Evolutionary conservation across 176 grass and related monocot genomes (phyloP).

Genomic region (Zizania latifolia): DNA sequence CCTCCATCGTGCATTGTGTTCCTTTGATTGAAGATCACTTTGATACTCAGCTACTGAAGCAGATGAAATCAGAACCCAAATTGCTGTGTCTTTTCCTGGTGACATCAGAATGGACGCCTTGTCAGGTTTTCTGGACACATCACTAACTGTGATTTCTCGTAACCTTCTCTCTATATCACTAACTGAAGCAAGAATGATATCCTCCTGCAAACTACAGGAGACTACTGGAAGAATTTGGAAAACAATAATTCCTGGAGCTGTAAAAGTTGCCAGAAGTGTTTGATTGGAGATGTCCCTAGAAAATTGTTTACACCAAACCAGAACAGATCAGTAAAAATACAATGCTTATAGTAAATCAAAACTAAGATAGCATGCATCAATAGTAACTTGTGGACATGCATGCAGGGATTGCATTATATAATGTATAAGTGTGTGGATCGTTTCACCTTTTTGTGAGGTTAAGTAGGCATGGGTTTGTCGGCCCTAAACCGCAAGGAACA

Average conservation of each 20-base stretch:
- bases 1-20: slow-evolving; percentile 55
- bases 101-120: slow-evolving; percentile 19
- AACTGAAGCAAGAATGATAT: slow-evolving; percentile 34
- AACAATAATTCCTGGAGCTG: slow-evolving; percentile 46
- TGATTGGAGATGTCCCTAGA: slow-evolving; percentile 30
- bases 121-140: slow-evolving; percentile 18
- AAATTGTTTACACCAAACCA: slow-evolving; percentile 22
- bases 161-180: slow-evolving; percentile 40
- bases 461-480: no score
- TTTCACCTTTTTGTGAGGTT: background rate
- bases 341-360: slow-evolving; percentile 7
- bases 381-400: slow-evolving; percentile 10
- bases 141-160: slow-evolving; percentile 23
- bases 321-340: background rate
- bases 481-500: no score
- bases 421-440: background rate
- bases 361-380: background rate
- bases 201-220: slow-evolving; percentile 50
- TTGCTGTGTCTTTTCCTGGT: slow-evolving; percentile 54
- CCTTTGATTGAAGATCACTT: slow-evolving; percentile 42
- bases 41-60: slow-evolving; percentile 59
- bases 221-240: slow-evolving; percentile 72
- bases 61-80: slow-evolving; percentile 82
- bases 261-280: slow-evolving; percentile 28
- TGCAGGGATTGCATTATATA: background rate